Percentiles rank a stretch among this genome's conserved stretches.
These are phyloP conservation scores for Cystobasidium slooffiae DNA, from an alignment of 1,284 basidiomycete species.

Conservation along the genomic window DNA sequence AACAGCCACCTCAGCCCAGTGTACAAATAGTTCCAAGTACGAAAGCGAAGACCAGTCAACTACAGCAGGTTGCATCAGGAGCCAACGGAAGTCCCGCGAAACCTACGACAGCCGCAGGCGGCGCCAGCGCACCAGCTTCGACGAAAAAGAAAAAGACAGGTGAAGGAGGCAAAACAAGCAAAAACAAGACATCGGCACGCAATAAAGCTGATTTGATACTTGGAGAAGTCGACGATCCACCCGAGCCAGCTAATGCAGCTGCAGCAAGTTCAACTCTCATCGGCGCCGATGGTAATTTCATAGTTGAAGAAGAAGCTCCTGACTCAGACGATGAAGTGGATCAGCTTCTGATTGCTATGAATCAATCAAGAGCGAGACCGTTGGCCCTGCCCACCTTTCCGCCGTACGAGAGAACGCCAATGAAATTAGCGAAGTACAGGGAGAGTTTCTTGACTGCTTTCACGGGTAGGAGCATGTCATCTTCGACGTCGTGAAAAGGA, in stretches of 20 bases:
- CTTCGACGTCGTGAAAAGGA: background rate
- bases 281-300: conserved; percentile 14
- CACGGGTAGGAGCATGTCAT: conserved; percentile 38
- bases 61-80: background rate
- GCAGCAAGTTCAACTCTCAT: conserved; percentile 15
- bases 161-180: conserved; percentile 25
- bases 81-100: background rate
- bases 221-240: conserved; percentile 42
- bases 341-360: conserved; percentile 35
- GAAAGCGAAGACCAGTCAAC: conserved; percentile 5
- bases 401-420: conserved; percentile 20
- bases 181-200: conserved; percentile 21
- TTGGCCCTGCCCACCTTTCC: conserved; percentile 31
- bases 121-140: background rate
- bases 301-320: conserved; percentile 41
- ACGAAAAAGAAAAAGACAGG: conserved; percentile 35
- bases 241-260: conserved; percentile 26
- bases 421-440: conserved; percentile 35
- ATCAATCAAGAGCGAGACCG: conserved; percentile 28
- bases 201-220: conserved; percentile 40
- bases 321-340: conserved; percentile 41
- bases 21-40: background rate
- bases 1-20: background rate
- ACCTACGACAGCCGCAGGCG: background rate
- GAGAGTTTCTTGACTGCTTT: conserved; percentile 42